Evolutionary conservation across 1,284 basidiomycete genomes (phyloP).

Genomic region (Leccinum pachyderme): DNA sequence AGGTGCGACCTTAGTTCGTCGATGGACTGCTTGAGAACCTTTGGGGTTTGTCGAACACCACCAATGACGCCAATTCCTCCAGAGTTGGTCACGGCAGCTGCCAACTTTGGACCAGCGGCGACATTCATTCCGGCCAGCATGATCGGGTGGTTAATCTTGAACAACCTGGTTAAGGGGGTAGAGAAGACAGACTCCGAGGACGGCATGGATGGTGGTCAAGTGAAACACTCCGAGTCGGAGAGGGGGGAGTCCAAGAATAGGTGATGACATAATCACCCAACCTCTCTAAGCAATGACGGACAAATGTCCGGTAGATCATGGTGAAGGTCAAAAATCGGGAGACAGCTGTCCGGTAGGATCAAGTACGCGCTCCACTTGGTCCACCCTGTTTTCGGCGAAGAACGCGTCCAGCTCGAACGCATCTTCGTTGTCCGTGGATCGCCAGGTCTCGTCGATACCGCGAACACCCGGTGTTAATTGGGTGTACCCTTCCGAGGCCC

Average conservation of each 20-base stretch:
- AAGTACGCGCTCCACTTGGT: constrained; percentile 49
- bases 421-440: constrained; percentile 55
- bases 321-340: constrained; percentile 17
- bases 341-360: constrained; percentile 46
- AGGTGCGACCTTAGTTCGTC: constrained; percentile 69
- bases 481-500: constrained; percentile 98
- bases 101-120: constrained; percentile 74
- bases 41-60: constrained; percentile 70
- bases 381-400: constrained; percentile 40
- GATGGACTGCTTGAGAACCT: constrained; percentile 60
- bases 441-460: constrained; percentile 90
- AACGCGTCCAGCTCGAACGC: constrained; percentile 32
- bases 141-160: constrained; percentile 81
- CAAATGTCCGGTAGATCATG: constrained; percentile 66
- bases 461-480: constrained; percentile 71
- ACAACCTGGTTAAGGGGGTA: constrained; percentile 65
- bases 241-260: background rate
- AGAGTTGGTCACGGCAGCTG: constrained; percentile 79
- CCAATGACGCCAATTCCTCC: constrained; percentile 86
- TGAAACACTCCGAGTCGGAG: too few species aligned
- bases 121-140: constrained; percentile 86
- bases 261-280: constrained; percentile 26
- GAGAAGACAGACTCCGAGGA: constrained; percentile 56
- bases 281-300: constrained; percentile 34
- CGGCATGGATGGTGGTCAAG: constrained; percentile 37